Evolutionary conservation across 225 moss, liverwort and hornwort species (phyloP).

Genomic region (Pleurozium schreberi): DNA sequence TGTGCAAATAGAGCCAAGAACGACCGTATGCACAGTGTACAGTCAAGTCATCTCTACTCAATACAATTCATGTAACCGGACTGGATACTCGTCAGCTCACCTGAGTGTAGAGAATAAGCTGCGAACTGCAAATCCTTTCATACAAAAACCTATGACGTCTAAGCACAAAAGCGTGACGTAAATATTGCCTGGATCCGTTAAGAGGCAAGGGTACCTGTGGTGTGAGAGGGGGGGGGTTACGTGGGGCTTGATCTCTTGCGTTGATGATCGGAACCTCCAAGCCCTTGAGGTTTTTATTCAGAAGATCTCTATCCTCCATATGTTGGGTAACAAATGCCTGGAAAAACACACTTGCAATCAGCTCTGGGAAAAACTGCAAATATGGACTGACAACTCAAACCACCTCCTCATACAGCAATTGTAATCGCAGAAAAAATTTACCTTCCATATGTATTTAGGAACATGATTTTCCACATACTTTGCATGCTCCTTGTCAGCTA

Average conservation of each 20-base stretch:
- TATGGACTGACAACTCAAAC: background rate
- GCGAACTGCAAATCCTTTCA: background rate
- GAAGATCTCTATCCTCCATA: conserved; percentile 54
- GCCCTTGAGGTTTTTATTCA: conserved; percentile 28
- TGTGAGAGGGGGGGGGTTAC: conserved; percentile 32
- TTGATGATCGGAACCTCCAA: conserved; percentile 76
- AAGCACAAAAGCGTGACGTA: background rate
- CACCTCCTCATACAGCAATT: background rate
- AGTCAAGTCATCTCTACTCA: background rate
- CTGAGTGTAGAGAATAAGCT: background rate
- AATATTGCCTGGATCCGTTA: background rate
- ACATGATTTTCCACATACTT: conserved; percentile 88
- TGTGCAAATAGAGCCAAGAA: background rate
- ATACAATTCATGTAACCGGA: background rate
- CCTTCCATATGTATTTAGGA: conserved; percentile 75
- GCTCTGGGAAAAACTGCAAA: background rate
- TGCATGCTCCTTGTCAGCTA: conserved; percentile 62
- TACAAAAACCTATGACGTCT: background rate
- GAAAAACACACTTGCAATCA: background rate
- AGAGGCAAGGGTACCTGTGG: conserved; percentile 32
- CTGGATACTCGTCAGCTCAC: background rate
- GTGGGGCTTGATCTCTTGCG: conserved; percentile 23
- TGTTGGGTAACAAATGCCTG: conserved; percentile 88
- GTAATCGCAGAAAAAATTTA: conserved; percentile 2
- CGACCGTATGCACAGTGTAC: background rate